Evolutionary conservation across 2,329 filamentous ascomycete genomes (phyloP), one percentile per base, ranked within the genome.

Genomic region (Curvularia sp.): DNA sequence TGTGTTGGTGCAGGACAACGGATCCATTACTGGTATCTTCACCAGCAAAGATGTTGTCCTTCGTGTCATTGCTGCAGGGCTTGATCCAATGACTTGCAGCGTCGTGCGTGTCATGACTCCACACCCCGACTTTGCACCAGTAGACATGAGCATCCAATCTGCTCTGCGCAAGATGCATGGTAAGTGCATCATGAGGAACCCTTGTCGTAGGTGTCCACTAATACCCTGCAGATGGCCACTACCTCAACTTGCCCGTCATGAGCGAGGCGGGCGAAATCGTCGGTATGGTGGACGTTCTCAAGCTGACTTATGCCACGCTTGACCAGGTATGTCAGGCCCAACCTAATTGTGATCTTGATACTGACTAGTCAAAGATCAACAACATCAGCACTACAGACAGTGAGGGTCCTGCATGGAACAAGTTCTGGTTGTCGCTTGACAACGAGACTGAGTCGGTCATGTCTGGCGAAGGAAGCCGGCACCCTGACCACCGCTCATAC

Each of bases 31-130:
- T 53, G 95, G 95, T 80, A 99, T 99, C 75, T 99, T 99, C 77
- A 99, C 95, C 59, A 98, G 95, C 83, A 99, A 99, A 82, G 95
- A 99, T 80, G 94, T 99, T 49, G 95, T 99, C 58, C 85, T 99
- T 57, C 92, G 95, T 78, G 95, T 99, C 60, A 99, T 99, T 80
- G 95, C 95, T 53, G 95, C 95, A 49, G 95, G 95, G 18, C 85
- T 99, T 59, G 95, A 99, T 77, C 95, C 95, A 45, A 85, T 88
- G 59, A 98, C 90, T 73, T 99, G 95, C 85, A 98, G 94, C 76
- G 95, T 99, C 61, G 94, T 99, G 65, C 89, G 95, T 70, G 95
- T 99, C 67, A 99, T 99, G 95, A 99, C 95, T 32, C 95, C 95
- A 65, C 95, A 99, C 76, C 95, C 95, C 6, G 95, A 99, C 78